Conservation (phyloP, 2,329 filamentous ascomycete species). For the Westerdykella aurantiaca region DNA sequence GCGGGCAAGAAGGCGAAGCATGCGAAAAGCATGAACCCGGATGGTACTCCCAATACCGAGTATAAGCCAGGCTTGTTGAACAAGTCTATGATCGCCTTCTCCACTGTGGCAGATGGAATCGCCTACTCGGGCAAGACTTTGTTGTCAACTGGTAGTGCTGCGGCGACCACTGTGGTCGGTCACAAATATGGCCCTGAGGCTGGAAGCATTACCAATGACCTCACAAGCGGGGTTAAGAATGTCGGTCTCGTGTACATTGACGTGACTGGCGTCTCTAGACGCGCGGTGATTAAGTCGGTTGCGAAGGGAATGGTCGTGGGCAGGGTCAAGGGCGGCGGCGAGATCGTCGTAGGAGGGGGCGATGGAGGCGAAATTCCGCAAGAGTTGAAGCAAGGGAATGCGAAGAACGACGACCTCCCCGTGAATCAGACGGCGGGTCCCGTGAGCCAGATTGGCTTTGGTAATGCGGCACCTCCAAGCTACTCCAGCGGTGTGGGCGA, state of each 20-base stretch:
- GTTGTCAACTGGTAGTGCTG: slow-evolving; percentile 65
- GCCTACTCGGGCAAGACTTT: slow-evolving; percentile 79
- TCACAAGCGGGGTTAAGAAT: slow-evolving; percentile 88
- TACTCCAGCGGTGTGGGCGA: slow-evolving; percentile 34
- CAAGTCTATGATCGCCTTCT: slow-evolving; percentile 94
- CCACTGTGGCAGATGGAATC: slow-evolving; percentile 87
- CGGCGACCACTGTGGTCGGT: slow-evolving; percentile 80
- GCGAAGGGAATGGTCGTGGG: slow-evolving; percentile 92
- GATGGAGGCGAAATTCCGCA: slow-evolving; percentile 45
- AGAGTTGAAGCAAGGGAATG: slow-evolving; percentile 23
- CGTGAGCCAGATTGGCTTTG: slow-evolving; percentile 31
- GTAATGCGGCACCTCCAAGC: slow-evolving; percentile 30
- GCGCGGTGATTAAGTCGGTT: slow-evolving; percentile 87
- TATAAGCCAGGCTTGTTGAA: slow-evolving; percentile 93
- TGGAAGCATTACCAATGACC: slow-evolving; percentile 64
- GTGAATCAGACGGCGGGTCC: slow-evolving; percentile 21
- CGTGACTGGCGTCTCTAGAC: slow-evolving; percentile 82
- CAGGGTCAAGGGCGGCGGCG: slow-evolving; percentile 65
- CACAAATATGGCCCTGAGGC: slow-evolving; percentile 87
- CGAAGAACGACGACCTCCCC: slow-evolving; percentile 10
- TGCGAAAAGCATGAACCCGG: slow-evolving; percentile 60
- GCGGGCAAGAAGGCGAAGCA: slow-evolving; percentile 56
- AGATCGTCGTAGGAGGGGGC: slow-evolving; percentile 67
- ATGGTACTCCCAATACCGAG: slow-evolving; percentile 56
- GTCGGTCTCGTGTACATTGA: slow-evolving; percentile 97